Percentiles rank a stretch among this genome's conserved stretches.
These are phyloP conservation scores for Fermentozyma sake DNA, from an alignment of 1,139 yeast genomes.

Conservation along the genomic window DNA sequence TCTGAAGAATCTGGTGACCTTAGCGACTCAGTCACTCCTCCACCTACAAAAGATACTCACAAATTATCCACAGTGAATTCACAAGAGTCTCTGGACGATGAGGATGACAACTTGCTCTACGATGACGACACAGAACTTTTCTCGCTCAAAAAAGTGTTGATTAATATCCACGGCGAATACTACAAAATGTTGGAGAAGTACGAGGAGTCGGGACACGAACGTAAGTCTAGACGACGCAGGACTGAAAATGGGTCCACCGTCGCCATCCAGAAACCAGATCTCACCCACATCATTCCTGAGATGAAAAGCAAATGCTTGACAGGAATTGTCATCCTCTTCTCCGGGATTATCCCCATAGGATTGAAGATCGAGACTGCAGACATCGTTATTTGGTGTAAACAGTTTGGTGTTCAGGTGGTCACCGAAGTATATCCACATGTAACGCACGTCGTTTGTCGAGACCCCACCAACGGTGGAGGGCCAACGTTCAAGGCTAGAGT, in stretches of 20 bases:
- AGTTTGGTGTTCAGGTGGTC: conserved; percentile 86
- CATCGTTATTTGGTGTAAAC: conserved; percentile 86
- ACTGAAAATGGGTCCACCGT: conserved; percentile 5
- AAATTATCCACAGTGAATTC: no score
- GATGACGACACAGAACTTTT: conserved; percentile 80
- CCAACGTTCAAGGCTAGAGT: conserved; percentile 71
- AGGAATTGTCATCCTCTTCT: conserved; percentile 70
- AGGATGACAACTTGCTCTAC: conserved; percentile 54
- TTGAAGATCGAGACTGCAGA: conserved; percentile 67
- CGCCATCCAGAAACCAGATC: conserved; percentile 42
- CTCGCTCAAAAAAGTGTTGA: conserved; percentile 59
- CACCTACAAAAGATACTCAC: neutral
- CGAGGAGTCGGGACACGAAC: conserved; percentile 2
- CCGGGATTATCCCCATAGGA: conserved; percentile 84
- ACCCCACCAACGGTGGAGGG: conserved; percentile 39
- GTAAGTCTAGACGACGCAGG: no score
- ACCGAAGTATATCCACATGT: conserved; percentile 69
- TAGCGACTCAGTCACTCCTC: no score
- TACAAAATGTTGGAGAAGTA: conserved; percentile 44
- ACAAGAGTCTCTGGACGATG: conserved; percentile 26
- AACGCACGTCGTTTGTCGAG: conserved; percentile 83
- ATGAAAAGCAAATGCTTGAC: conserved; percentile 66
- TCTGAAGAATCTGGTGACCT: no score
- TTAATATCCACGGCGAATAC: conserved; percentile 61
- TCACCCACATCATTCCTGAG: conserved; percentile 64